phyloP scores from a whole-genome alignment of 768 basidiomycete genomes.

The Leccinum longicurvipes region DNA sequence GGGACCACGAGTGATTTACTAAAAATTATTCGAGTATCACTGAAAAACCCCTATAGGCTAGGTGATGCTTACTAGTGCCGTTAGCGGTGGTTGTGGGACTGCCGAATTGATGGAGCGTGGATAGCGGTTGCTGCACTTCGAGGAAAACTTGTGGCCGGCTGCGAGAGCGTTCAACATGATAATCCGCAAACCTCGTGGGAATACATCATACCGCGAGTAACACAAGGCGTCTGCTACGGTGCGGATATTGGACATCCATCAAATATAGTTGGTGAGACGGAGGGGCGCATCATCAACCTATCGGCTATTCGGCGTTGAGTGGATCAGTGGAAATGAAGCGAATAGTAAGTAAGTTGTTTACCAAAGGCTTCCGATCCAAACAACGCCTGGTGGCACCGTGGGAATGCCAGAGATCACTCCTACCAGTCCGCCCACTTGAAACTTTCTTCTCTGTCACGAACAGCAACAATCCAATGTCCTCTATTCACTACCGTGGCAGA shows the following conservation, averaged over 20 bases:
- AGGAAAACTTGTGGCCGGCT: slow-evolving; percentile 29
- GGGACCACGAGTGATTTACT: slow-evolving; percentile 6
- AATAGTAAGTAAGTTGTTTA: slow-evolving; percentile 22
- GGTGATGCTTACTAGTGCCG: neutral
- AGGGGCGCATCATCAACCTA: slow-evolving; percentile 7
- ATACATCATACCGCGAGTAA: neutral
- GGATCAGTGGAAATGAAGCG: slow-evolving; percentile 11
- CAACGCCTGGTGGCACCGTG: slow-evolving; percentile 10
- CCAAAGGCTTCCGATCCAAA: slow-evolving; percentile 28
- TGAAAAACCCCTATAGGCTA: neutral
- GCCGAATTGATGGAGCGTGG: slow-evolving; percentile 7
- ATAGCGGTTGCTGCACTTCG: slow-evolving; percentile 4
- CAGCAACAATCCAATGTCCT: slow-evolving; percentile 14
- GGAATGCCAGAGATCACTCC: neutral
- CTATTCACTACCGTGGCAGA: slow-evolving; percentile 22
- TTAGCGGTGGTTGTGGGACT: slow-evolving; percentile 3
- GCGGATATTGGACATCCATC: slow-evolving; percentile 26
- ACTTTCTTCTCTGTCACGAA: neutral
- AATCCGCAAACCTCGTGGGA: slow-evolving; percentile 18
- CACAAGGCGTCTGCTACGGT: slow-evolving; percentile 21
- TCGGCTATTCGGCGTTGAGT: slow-evolving; percentile 22
- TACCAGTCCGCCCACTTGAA: neutral
- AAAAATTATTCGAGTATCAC: neutral
- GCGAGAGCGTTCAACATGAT: slow-evolving; percentile 9
- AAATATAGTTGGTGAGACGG: slow-evolving; percentile 9